Evolutionary conservation across 164 flowering plant genomes (phyloP).

Genomic region (Magnolia changhungtana): DNA sequence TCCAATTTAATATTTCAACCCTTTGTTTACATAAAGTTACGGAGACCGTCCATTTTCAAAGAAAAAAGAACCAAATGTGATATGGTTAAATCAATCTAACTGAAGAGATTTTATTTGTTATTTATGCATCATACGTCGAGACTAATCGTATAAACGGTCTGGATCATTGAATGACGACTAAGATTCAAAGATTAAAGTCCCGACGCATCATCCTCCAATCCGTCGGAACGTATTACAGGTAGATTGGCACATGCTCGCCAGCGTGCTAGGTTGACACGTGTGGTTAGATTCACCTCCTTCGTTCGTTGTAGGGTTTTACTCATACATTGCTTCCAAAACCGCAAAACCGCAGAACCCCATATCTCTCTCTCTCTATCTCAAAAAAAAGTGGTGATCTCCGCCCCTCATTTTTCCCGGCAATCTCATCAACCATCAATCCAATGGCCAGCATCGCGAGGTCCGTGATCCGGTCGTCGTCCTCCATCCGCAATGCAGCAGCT

Average conservation of each 20-base stretch:
- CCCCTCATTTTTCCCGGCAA: not conserved
- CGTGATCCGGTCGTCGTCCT: slow-evolving; percentile 42
- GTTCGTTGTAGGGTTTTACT: not conserved
- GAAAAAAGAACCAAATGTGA: too few relatives aligned
- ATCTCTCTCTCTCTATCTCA: not conserved
- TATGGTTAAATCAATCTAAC: too few relatives aligned
- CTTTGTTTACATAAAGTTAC: too few relatives aligned
- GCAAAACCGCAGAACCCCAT: not conserved
- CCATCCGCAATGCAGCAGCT: slow-evolving; percentile 39
- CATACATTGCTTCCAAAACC: not conserved
- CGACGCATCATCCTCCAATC: too few relatives aligned
- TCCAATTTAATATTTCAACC: too few relatives aligned
- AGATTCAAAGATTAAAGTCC: too few relatives aligned
- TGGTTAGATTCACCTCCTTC: not conserved
- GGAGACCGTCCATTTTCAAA: too few relatives aligned
- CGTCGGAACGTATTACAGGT: too few relatives aligned
- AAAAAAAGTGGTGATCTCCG: not conserved
- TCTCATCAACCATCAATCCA: not conserved
- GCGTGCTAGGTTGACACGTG: not conserved
- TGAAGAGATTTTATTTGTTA: too few relatives aligned
- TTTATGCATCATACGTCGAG: too few relatives aligned
- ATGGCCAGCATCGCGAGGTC: slow-evolving; percentile 40
- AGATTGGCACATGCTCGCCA: not conserved
- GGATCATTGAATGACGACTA: too few relatives aligned
- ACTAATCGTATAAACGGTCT: too few relatives aligned